Conservation (phyloP, 2,329 filamentous ascomycete species). For the Diplodia mutila region DNA sequence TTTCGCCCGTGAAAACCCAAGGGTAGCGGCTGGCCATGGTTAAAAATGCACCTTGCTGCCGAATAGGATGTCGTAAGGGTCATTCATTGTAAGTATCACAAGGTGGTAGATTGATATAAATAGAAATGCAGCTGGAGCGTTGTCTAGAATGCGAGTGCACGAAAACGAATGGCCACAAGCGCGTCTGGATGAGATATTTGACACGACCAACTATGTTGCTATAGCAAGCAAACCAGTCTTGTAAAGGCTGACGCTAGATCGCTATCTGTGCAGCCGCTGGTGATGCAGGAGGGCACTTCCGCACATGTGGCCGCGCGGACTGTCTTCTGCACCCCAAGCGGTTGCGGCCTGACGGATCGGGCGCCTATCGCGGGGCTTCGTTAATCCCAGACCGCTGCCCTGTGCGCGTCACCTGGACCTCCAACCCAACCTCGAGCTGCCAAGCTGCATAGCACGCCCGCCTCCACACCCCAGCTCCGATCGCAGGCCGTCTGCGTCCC, state of each 20-base stretch:
- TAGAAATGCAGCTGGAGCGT: not conserved
- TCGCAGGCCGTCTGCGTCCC: constrained; percentile 22
- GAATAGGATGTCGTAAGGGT: no score
- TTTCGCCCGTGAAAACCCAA: no score
- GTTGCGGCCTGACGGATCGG: constrained; percentile 14
- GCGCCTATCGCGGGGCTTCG: constrained; percentile 19
- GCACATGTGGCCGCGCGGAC: not conserved
- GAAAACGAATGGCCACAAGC: not conserved
- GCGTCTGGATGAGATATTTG: not conserved
- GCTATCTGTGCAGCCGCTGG: not conserved
- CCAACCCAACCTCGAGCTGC: constrained; percentile 26
- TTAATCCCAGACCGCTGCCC: constrained; percentile 21
- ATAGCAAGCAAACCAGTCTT: not conserved
- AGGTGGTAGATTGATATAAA: no score
- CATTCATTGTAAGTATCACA: no score
- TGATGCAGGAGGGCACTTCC: not conserved
- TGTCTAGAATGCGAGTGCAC: not conserved
- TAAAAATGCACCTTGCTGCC: no score
- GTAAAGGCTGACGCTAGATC: not conserved
- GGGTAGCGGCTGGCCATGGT: no score
- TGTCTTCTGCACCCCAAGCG: not conserved
- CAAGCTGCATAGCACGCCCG: constrained; percentile 25
- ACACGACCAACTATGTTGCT: not conserved
- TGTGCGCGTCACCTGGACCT: constrained; percentile 25
- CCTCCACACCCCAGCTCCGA: constrained; percentile 21